Conservation (phyloP, 192 early-diverging fungal species). For the Dimargaris cristalligena region DNA sequence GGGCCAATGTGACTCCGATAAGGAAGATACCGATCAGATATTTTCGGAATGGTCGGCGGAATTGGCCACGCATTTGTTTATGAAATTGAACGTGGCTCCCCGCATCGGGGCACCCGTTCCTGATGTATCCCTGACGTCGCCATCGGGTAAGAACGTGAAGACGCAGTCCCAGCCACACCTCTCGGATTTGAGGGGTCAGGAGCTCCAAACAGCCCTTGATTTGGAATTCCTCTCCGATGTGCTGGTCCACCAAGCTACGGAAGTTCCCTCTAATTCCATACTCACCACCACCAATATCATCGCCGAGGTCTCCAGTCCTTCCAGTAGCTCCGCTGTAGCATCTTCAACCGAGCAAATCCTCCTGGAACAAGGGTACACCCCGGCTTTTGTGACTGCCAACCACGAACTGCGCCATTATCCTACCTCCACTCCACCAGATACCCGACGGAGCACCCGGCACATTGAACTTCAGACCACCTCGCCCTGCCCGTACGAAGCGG, state of each 20-base stretch:
- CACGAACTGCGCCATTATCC: background rate
- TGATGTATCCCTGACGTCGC: too few species aligned
- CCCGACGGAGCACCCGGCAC: background rate
- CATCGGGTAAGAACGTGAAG: too few species aligned
- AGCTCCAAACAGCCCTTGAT: background rate
- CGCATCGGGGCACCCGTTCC: background rate
- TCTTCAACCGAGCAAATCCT: background rate
- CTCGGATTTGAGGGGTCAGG: too few species aligned
- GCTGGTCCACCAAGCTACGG: background rate
- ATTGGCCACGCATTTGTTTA: background rate
- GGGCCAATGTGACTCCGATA: slow-evolving; percentile 31
- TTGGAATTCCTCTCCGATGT: background rate
- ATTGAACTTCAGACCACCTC: background rate
- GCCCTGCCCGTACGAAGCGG: slow-evolving; percentile 2
- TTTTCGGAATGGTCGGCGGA: slow-evolving; percentile 1
- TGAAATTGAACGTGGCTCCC: background rate
- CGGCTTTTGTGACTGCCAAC: slow-evolving; percentile 1
- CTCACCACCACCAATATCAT: background rate
- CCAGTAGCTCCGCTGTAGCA: background rate
- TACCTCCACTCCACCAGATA: background rate
- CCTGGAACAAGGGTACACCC: background rate
- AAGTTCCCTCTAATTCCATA: too few species aligned
- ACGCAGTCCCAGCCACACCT: too few species aligned
- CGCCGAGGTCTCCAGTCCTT: background rate
- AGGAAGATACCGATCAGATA: slow-evolving; percentile 15